Base-by-base conservation (phyloP, 163 green algal genomes). In the Scenedesmus sp. region DNA sequence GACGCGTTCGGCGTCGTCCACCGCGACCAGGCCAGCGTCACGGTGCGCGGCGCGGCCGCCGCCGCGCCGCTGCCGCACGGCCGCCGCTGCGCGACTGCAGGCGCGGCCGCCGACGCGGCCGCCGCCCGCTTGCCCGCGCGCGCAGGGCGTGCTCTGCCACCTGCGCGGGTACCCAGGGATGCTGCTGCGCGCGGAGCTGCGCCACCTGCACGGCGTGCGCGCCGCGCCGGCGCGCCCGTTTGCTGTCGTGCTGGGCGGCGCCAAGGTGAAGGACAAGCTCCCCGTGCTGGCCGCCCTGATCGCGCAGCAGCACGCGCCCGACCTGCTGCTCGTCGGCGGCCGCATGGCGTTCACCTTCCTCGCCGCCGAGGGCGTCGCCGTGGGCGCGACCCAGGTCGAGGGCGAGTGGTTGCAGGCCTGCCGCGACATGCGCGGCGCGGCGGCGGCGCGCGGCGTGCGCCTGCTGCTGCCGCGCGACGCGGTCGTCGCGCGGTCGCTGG, bases 261-360 rank as follows among this genome's bases (percentile, higher is more conserved):
- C 83, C 72, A 92, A 92, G 76, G 87, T 92, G 28, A 77, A 75
- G 4, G 87, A 92, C 62, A 92, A 92, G 85, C 83, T 92, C 28
- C 63, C 72, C 0, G 87, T 92, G 69, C 48, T 91, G 34, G 22
- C 66, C 4, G 45, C 45, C 1, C 45, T 80, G 31, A 10, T 80
- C 0, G 4, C 18, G 17, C 75, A 58, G 13, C 76, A 69, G 13
- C n/a, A n/a, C n/a, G n/a, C n/a, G n/a, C n/a, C n/a, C n/a, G 82
- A 87, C 42, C 70, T 73, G 71, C 20, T 85, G 39, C 26, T 84
- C 11, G 70, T 91, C 26, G 87, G 87, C 15, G 87, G 87, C 11
- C 83, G 83, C 57, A 92, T 92, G 87, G 87, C 87, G 0, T 92
- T 88, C 81, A 92, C 87, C 2, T 86, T 92, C 78, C 81, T 90